phyloP scores from a whole-genome alignment of 2,329 filamentous ascomycete species.

The Chrysoporthe puriensis region DNA sequence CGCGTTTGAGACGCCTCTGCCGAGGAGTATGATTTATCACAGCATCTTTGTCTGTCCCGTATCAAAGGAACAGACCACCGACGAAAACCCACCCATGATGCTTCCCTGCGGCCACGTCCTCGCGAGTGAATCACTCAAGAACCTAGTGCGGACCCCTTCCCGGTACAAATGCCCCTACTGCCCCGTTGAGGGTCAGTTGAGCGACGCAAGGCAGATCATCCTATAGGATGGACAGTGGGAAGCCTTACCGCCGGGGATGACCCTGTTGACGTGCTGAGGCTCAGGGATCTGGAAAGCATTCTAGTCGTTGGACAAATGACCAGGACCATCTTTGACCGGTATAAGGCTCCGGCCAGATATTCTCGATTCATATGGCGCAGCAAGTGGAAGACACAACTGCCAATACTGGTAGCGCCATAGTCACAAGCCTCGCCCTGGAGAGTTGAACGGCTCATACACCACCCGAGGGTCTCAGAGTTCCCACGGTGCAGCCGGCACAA shows the following conservation, averaged over 20 bases:
- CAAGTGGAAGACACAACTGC: not conserved
- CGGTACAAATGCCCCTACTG: constrained; percentile 97
- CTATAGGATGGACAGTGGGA: constrained; percentile 48
- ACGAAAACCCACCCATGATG: constrained; percentile 94
- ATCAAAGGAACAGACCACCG: constrained; percentile 93
- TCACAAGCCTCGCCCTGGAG: not conserved
- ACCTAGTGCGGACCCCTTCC: constrained; percentile 71
- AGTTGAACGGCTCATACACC: not conserved
- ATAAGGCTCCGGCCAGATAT: not conserved
- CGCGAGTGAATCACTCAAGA: constrained; percentile 79
- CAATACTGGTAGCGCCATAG: not conserved
- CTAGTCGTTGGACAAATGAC: not conserved
- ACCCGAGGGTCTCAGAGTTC: not conserved
- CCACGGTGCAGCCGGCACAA: not conserved
- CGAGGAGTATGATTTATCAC: constrained; percentile 74
- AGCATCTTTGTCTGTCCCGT: constrained; percentile 98
- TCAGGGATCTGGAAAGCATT: not conserved
- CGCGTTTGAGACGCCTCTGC: constrained; percentile 72
- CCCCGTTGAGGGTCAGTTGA: constrained; percentile 77
- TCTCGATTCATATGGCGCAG: not conserved
- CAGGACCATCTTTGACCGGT: not conserved
- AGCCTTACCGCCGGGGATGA: not conserved
- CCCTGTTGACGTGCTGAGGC: too few relatives aligned
- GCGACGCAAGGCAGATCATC: constrained; percentile 75
- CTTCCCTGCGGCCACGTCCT: constrained; percentile 95